These are phyloP conservation scores for Boletus sp. DNA, from an alignment of 1,284 basidiomycete genomes.

Conservation along the genomic window DNA sequence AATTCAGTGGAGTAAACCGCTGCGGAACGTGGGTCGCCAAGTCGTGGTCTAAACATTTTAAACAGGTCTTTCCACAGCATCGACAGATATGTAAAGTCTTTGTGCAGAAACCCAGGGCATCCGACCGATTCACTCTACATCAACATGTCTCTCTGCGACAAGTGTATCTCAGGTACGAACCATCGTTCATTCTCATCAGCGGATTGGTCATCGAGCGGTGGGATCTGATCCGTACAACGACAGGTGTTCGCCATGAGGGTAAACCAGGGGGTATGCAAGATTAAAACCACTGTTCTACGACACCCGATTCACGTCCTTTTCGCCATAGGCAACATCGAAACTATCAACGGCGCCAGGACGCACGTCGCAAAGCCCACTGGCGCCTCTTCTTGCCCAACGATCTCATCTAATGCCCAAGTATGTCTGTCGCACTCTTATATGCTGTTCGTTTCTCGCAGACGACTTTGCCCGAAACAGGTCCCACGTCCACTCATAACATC, in stretches of 20 bases:
- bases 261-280: slow-evolving; percentile 23
- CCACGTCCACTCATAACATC: slow-evolving; percentile 47
- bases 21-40: background rate
- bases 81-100: slow-evolving; percentile 21
- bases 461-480: slow-evolving; percentile 76
- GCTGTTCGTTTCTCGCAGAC: slow-evolving; percentile 62
- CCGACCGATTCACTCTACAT: background rate
- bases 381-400: slow-evolving; percentile 57
- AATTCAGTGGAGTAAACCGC: background rate
- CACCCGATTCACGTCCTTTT: background rate
- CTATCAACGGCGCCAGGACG: slow-evolving; percentile 49
- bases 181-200: no score
- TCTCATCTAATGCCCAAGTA: slow-evolving; percentile 51
- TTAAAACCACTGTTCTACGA: background rate
- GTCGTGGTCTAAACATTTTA: slow-evolving; percentile 6
- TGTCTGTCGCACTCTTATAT: slow-evolving; percentile 10
- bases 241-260: slow-evolving; percentile 33
- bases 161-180: slow-evolving; percentile 27
- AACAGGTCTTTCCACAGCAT: slow-evolving; percentile 2
- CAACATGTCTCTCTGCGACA: slow-evolving; percentile 30
- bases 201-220: background rate
- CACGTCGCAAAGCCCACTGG: slow-evolving; percentile 55
- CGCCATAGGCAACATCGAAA: slow-evolving; percentile 29
- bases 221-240: slow-evolving; percentile 1
- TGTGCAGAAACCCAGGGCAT: no score